Base-by-base conservation (phyloP, 495 filamentous ascomycete species). In the Penicillium parvum region DNA sequence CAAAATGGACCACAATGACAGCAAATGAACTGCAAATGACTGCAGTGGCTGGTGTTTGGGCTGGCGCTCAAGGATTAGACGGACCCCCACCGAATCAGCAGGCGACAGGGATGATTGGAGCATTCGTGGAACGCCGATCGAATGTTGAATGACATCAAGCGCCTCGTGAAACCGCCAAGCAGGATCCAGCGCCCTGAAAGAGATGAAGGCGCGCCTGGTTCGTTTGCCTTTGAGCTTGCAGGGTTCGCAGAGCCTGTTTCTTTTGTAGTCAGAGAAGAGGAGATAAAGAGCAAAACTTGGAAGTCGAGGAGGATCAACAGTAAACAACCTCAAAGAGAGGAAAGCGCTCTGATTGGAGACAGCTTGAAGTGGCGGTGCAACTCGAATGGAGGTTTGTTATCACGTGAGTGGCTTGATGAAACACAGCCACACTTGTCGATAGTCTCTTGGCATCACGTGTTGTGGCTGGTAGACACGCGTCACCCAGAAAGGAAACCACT, bases 101-200 rank as follows among this genome's bases (percentile, higher is more conserved):
- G 23, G 21, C 20, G 29, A 35, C 35, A 45, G 44, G 49, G 45
- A 49, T 60, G 50, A 54, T 61, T 58, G 57, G 50, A 54, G 50
- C 38, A 22, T 46, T 45, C 47, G 44, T 43, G 57, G 47, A 41
- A 30, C 35, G 57, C 45, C 43, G 61, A 63, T 68, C 61, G 40
- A n/a, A 27, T 46, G 42, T 45, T 38, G 39, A 49, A 68, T 68
- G 66, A 70, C 66, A 70, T 70, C 64, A 70, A 49, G 66, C 64
- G 66, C 60, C 49, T 60, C 45, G 59, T 64, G 63, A 66, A 68
- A 68, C 63, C 47, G 41, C 49, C 43, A 50, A 50, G 45, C 26
- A 48, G 49, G 40, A 40, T 26, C 32, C 37, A 36, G 46, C 40
- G 46, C 47, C 50, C 50, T 43, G 32, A 49, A 40, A 26, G 23